Percentiles rank a stretch among this genome's conserved stretches.
These are phyloP conservation scores for Pythium monospermum DNA, from an alignment of 352 stramenopile genomes.

Conservation along the genomic window DNA sequence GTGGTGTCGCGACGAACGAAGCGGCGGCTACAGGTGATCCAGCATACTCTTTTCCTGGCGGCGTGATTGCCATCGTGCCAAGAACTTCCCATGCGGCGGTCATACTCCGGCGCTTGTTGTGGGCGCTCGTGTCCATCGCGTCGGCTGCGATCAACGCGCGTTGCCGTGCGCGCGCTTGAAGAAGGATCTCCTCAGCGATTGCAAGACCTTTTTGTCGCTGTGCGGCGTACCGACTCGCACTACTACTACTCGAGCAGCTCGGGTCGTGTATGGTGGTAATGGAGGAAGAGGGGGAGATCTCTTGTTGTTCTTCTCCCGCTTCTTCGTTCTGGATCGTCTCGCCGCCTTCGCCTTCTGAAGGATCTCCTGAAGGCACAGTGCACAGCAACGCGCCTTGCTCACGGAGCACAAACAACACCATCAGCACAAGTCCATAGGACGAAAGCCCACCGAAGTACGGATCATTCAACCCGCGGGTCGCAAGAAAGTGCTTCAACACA, in stretches of 20 bases:
- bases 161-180: neutral
- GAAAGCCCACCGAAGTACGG: constrained; percentile 88
- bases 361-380: no score
- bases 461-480: constrained; percentile 84
- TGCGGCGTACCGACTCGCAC: neutral
- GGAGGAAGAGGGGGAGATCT: no score
- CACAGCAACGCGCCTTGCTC: constrained; percentile 50
- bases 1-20: neutral
- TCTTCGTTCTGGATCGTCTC: no score
- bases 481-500: constrained; percentile 89
- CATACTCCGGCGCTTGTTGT: neutral
- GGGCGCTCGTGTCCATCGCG: neutral
- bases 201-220: neutral
- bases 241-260: no score
- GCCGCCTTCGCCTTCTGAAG: constrained; percentile 28
- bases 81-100: neutral
- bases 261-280: no score
- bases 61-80: neutral
- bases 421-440: constrained; percentile 82
- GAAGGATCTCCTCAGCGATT: neutral
- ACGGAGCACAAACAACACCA: constrained; percentile 66
- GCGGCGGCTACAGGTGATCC: no score
- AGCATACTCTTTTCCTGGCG: no score
- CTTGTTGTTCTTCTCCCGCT: no score
- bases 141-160: neutral